These are phyloP conservation scores for Chaetomium sp. DNA, from an alignment of 2,329 filamentous ascomycete species.

Conservation along the genomic window DNA sequence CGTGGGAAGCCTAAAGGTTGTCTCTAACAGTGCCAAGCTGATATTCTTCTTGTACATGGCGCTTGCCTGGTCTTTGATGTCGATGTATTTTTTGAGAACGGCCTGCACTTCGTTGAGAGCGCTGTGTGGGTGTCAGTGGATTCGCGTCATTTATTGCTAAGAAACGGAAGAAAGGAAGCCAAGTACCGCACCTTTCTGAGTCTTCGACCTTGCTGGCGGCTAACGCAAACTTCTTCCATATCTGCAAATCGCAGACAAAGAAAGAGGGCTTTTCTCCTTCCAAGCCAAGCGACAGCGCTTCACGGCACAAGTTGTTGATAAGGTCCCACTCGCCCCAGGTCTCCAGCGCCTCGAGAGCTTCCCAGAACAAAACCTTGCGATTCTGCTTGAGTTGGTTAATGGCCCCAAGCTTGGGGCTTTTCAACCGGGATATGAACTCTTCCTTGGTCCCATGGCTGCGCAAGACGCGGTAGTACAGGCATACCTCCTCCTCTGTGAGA, in stretches of 20 bases:
- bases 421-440: conserved; percentile 36
- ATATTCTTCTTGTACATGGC: conserved; percentile 33
- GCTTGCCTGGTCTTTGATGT: conserved; percentile 23
- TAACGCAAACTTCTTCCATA: conserved; percentile 30
- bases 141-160: background rate
- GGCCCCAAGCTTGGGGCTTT: conserved; percentile 36
- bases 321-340: conserved; percentile 35
- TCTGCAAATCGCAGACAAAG: conserved; percentile 38
- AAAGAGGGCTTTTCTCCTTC: conserved; percentile 34
- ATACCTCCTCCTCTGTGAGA: conserved; percentile 44
- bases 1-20: conserved; percentile 26
- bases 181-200: conserved; percentile 21
- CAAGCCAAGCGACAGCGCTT: conserved; percentile 36
- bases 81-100: conserved; percentile 24
- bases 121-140: conserved; percentile 8
- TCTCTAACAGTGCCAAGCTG: conserved; percentile 29
- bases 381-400: conserved; percentile 39
- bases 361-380: conserved; percentile 42
- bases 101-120: conserved; percentile 27
- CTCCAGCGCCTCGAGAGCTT: conserved; percentile 35
- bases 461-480: conserved; percentile 43
- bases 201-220: conserved; percentile 28
- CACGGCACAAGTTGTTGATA: conserved; percentile 38
- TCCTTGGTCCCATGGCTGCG: conserved; percentile 37
- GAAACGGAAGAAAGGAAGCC: background rate